Evolutionary conservation across 495 filamentous ascomycete species (phyloP).

Genomic region (Penicillium atrosanguineum): DNA sequence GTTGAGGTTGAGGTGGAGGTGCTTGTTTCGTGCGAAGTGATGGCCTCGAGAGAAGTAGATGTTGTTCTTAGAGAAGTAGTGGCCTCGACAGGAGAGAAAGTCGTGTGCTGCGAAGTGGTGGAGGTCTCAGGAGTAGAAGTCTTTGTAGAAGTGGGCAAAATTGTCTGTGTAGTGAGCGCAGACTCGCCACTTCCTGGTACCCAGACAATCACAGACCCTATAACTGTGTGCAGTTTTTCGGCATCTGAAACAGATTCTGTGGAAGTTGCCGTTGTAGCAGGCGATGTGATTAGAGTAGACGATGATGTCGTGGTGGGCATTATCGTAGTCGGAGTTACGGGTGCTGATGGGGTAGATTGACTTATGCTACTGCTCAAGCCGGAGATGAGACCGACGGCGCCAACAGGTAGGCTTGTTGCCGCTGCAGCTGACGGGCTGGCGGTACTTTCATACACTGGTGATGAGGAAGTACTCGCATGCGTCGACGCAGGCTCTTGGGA

Average conservation of each 20-base stretch:
- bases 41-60: not conserved
- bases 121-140: not conserved
- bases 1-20: not conserved
- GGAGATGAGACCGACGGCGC: not conserved
- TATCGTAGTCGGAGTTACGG: not conserved
- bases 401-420: not conserved
- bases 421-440: not conserved
- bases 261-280: not conserved
- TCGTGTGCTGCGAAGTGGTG: not conserved
- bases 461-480: not conserved
- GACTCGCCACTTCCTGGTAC: not conserved
- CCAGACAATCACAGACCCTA: not conserved
- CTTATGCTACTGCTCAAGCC: not conserved
- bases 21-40: not conserved
- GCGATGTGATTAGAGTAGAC: not conserved
- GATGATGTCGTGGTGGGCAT: too few relatives aligned
- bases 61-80: not conserved
- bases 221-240: not conserved
- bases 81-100: not conserved
- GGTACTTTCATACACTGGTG: not conserved
- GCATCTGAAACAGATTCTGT: not conserved
- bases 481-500: not conserved
- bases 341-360: not conserved
- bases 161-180: not conserved
- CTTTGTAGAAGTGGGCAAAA: not conserved